These are phyloP conservation scores for Lobosporangium transversale DNA, from an alignment of 192 early-diverging fungal species.

Conservation along the genomic window DNA sequence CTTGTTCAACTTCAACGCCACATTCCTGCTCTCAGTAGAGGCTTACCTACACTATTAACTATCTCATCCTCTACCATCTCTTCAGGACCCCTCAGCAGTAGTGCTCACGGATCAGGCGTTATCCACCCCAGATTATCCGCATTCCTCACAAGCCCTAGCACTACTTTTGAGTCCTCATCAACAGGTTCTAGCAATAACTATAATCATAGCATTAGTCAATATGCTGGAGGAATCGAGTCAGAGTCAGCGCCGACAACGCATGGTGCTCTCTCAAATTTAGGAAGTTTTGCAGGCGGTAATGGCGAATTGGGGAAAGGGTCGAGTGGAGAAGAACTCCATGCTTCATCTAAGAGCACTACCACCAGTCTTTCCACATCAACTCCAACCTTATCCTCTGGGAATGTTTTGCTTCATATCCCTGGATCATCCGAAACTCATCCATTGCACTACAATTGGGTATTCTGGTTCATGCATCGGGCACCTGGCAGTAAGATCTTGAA, in stretches of 20 bases:
- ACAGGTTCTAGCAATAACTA: slow-evolving; percentile 1
- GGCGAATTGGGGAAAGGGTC: too few species aligned
- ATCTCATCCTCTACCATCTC: slow-evolving; percentile 14
- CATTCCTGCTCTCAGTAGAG: slow-evolving; percentile 27
- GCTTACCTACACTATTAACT: slow-evolving; percentile 18
- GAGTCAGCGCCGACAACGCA: too few species aligned
- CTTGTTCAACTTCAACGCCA: slow-evolving; percentile 48
- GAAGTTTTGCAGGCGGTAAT: too few species aligned
- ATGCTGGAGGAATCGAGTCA: neutral
- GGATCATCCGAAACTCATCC: slow-evolving; percentile 61
- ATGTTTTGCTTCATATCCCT: too few species aligned
- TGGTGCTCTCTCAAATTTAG: too few species aligned
- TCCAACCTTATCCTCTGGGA: too few species aligned
- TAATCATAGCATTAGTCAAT: neutral
- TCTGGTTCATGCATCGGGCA: slow-evolving; percentile 94
- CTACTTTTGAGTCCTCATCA: neutral
- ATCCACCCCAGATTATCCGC: slow-evolving; percentile 41
- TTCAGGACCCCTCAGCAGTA: slow-evolving; percentile 21
- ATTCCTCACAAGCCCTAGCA: slow-evolving; percentile 29
- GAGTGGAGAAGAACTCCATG: too few species aligned
- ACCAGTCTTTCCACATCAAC: too few species aligned
- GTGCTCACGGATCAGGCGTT: slow-evolving; percentile 12
- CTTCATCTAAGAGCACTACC: too few species aligned
- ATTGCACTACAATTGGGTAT: slow-evolving; percentile 86
- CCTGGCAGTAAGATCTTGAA: slow-evolving; percentile 86